Conservation (phyloP, 2,329 filamentous ascomycete genomes). For the Talaromyces albobiverticillius region DNA sequence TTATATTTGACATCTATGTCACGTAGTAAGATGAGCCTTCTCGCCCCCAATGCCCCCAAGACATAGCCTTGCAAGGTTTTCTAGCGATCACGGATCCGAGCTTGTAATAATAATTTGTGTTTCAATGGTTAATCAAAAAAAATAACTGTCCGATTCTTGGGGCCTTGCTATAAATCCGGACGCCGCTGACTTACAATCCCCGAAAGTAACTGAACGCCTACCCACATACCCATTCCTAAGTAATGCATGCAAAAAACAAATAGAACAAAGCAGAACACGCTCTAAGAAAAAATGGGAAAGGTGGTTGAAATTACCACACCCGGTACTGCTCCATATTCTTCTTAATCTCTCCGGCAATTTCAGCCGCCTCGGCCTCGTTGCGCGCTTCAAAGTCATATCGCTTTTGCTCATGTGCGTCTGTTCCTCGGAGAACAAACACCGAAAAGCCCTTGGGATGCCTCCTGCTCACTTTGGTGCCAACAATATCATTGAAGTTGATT, state of each 20-base stretch:
- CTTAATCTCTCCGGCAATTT: slow-evolving; percentile 63
- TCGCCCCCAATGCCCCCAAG: too few relatives aligned
- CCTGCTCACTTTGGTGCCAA: slow-evolving; percentile 63
- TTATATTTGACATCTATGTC: too few relatives aligned
- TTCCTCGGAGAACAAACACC: slow-evolving; percentile 59
- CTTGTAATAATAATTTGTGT: too few relatives aligned
- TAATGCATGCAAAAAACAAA: neutral
- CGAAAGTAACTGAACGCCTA: neutral
- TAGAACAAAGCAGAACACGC: neutral
- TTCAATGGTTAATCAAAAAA: too few relatives aligned
- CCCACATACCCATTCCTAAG: neutral
- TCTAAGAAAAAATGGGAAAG: neutral
- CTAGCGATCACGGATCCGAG: too few relatives aligned
- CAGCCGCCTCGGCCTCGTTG: slow-evolving; percentile 55
- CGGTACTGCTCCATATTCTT: slow-evolving; percentile 52
- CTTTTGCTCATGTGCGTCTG: slow-evolving; percentile 63
- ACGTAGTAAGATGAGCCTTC: too few relatives aligned
- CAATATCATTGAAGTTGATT: slow-evolving; percentile 62
- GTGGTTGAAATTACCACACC: slow-evolving; percentile 32
- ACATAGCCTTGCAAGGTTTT: too few relatives aligned
- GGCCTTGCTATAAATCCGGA: neutral
- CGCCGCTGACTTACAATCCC: neutral
- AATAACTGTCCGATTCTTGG: too few relatives aligned
- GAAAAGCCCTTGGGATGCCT: slow-evolving; percentile 64
- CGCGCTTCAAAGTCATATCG: slow-evolving; percentile 65